Evolutionary conservation across 106 monocot species (phyloP), one percentile per base, ranked within the genome.

Genomic region (Gastrodia elata): DNA sequence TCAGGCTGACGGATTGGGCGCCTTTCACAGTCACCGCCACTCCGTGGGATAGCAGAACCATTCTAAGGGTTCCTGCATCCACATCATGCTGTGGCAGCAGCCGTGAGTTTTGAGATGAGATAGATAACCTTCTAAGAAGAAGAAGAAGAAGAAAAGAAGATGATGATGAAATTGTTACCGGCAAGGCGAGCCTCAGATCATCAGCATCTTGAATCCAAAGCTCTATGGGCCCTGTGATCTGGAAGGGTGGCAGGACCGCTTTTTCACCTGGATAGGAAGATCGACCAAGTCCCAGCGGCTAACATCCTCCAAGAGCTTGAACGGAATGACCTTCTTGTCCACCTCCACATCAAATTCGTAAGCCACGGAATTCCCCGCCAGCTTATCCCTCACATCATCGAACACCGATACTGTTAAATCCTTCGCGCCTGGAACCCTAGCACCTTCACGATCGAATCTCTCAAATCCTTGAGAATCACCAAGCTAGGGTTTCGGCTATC

Each of bases 161-260:
- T 3, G n/a, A 13, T 20, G 9, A 70, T 8, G 27, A 55, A 72
- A 68, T 9, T 26, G 83, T 86, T 58, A 97, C 97, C 78, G 97
- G 97, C 80, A 97, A 87, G 0, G 97, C 85, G 3, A 97, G 81
- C 72, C 90, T 84, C 83, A 97, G 70, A 73, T 93, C 97, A 75
- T 93, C 93, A 65, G 89, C 89, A 75, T 96, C 90, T 65, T 97
- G 92, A 48, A 97, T 97, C 92, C 97, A 92, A 30, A 96, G 89
- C 82, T 96, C 97, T 90, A 93, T 85, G 3, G 90, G 97, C 9
- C 97, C 93, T 0, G 93, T 84, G 9, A 97, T 82, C 84, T 97
- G 85, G 69, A 97, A 97, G 2, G 92, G 88, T 0, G 92, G 76
- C 25, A 97, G 74, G 2, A 81, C 80, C n/a, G n/a, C n/a, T n/a